Conservation (phyloP, 345 rosid genomes). For the Acer yangbiense region DNA sequence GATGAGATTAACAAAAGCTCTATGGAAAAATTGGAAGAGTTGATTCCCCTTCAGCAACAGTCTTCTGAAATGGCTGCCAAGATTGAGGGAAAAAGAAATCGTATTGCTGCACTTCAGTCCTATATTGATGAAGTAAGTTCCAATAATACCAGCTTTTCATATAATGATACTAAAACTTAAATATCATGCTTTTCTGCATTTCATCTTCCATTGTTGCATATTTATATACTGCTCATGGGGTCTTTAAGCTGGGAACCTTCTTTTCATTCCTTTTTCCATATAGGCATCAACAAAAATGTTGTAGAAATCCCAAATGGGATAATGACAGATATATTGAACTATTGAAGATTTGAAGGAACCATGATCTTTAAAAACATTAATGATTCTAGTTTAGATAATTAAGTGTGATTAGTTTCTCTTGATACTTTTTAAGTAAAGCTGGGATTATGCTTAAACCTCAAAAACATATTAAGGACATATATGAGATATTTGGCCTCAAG, state of each 20-base stretch:
- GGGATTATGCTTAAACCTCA: not conserved
- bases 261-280: not conserved
- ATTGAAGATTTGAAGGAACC: not conserved
- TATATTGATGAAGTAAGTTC: conserved; percentile 56
- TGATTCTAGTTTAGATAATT: not conserved
- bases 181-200: not conserved
- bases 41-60: conserved; percentile 54
- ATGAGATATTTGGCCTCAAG: not conserved
- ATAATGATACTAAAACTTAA: not conserved
- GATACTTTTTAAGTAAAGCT: not conserved
- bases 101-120: conserved; percentile 41
- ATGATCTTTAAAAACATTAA: not conserved
- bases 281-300: too few species aligned
- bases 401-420: too few species aligned
- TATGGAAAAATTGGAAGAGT: conserved; percentile 53
- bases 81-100: conserved; percentile 51
- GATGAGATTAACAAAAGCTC: conserved; percentile 57
- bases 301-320: not conserved
- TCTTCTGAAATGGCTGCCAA: conserved; percentile 53
- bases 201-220: too few species aligned
- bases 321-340: not conserved
- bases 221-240: not conserved
- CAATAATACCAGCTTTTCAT: not conserved
- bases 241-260: not conserved
- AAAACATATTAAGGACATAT: not conserved